Conservation (phyloP, 2,329 filamentous ascomycete genomes). For the Mycogone perniciosa region DNA sequence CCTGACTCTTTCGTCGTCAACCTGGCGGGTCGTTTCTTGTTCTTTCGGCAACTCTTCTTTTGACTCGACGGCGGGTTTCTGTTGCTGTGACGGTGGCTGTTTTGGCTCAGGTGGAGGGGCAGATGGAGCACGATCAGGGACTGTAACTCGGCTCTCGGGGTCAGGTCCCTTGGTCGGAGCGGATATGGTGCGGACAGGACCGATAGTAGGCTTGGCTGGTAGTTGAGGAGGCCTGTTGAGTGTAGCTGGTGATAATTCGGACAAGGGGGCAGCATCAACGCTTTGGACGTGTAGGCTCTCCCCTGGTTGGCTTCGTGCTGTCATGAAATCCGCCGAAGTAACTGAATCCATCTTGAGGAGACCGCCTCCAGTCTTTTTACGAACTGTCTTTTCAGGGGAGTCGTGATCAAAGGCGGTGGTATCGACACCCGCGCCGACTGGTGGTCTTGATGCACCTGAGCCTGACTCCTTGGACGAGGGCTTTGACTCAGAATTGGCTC, state of each 20-base stretch:
- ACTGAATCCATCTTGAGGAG: conserved; percentile 18
- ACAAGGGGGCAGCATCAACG: conserved; percentile 29
- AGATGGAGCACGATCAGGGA: conserved; percentile 7
- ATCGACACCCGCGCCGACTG: conserved; percentile 29
- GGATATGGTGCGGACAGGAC: conserved; percentile 30
- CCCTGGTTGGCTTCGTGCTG: conserved; percentile 33
- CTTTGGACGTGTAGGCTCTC: conserved; percentile 17
- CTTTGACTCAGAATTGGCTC: not conserved
- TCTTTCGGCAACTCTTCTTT: not conserved
- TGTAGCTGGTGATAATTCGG: conserved; percentile 34
- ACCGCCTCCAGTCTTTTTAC: conserved; percentile 9
- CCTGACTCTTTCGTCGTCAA: conserved; percentile 18
- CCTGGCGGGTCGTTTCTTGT: not conserved
- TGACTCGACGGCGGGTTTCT: not conserved
- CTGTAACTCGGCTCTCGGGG: conserved; percentile 5
- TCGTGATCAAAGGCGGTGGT: conserved; percentile 34
- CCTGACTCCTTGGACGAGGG: conserved; percentile 7
- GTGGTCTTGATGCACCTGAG: conserved; percentile 9
- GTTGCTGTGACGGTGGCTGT: not conserved
- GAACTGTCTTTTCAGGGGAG: conserved; percentile 16
- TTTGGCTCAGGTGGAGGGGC: conserved; percentile 10
- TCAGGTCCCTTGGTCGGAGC: conserved; percentile 25
- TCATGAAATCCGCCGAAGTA: conserved; percentile 35
- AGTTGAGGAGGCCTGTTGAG: conserved; percentile 37
- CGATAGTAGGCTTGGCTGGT: conserved; percentile 19